These are phyloP conservation scores for Microbotryum saponariae DNA, from an alignment of 1,284 basidiomycete genomes.

Conservation along the genomic window DNA sequence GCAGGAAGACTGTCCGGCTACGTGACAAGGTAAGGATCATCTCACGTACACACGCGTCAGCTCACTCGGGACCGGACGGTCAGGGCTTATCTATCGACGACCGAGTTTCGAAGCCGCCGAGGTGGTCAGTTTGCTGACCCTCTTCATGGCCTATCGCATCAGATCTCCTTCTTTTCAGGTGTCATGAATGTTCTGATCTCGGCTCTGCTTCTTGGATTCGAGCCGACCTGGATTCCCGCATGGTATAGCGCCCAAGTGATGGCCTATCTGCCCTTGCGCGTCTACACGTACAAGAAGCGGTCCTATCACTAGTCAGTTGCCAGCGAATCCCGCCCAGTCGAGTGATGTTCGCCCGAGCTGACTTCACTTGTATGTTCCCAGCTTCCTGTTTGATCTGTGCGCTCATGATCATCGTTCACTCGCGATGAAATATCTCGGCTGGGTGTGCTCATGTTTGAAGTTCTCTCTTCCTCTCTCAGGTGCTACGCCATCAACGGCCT, in stretches of 20 bases:
- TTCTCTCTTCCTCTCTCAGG: not conserved
- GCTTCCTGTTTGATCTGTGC: slow-evolving; percentile 37
- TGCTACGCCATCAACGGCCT: slow-evolving; percentile 38
- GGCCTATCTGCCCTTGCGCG: slow-evolving; percentile 34
- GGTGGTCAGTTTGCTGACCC: not conserved
- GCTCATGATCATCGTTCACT: not conserved
- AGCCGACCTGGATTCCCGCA: slow-evolving; percentile 34
- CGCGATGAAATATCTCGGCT: not conserved
- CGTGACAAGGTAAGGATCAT: slow-evolving; percentile 28
- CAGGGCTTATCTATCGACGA: not conserved
- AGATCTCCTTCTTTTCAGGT: slow-evolving; percentile 38
- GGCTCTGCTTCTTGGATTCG: slow-evolving; percentile 36
- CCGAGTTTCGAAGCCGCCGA: not conserved
- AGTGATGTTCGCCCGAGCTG: not conserved
- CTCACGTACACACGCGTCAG: too few species aligned
- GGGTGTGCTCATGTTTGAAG: too few species aligned
- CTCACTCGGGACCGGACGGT: not conserved
- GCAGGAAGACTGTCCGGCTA: slow-evolving; percentile 30
- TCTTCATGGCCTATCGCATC: not conserved
- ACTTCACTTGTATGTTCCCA: not conserved
- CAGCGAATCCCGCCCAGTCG: not conserved
- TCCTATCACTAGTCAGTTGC: slow-evolving; percentile 33
- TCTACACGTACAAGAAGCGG: slow-evolving; percentile 36
- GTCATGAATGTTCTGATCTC: slow-evolving; percentile 37
- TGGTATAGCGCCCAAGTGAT: slow-evolving; percentile 36